Conservation (phyloP, 2,329 filamentous ascomycete genomes). For the Seiridium cupressi region DNA sequence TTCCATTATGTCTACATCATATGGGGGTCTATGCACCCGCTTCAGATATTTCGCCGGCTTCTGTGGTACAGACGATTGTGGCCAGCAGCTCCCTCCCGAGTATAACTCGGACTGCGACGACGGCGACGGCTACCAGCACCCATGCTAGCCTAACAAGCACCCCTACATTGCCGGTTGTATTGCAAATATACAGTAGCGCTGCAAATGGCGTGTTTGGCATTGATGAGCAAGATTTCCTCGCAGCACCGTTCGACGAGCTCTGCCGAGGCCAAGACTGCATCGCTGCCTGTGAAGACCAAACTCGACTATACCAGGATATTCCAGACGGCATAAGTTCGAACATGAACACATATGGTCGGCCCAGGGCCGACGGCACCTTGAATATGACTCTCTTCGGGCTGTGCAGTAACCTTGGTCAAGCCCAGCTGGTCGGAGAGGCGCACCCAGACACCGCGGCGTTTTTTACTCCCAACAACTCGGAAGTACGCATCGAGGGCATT, state of each 20-base stretch:
- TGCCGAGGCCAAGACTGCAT: not conserved
- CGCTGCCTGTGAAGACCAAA: not conserved
- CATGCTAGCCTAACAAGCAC: not conserved
- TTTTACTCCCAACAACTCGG: not conserved
- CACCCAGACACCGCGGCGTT: not conserved
- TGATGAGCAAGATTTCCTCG: not conserved
- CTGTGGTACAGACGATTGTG: too few relatives aligned
- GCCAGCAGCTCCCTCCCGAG: too few relatives aligned
- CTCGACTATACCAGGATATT: not conserved
- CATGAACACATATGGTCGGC: not conserved
- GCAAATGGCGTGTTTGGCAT: not conserved
- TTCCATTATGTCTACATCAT: too few relatives aligned
- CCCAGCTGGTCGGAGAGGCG: not conserved
- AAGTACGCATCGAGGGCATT: not conserved
- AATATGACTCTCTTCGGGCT: not conserved
- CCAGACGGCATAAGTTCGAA: not conserved
- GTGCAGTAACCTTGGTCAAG: not conserved
- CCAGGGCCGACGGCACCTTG: not conserved
- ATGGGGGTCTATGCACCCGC: too few relatives aligned
- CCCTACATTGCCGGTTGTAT: not conserved
- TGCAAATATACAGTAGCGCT: not conserved
- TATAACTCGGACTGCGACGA: too few relatives aligned
- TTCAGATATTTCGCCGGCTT: too few relatives aligned
- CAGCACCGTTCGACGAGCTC: not conserved
- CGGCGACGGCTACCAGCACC: not conserved